Evolutionary conservation across 768 basidiomycete genomes (phyloP).

Genomic region (Rhizopogon sp.): DNA sequence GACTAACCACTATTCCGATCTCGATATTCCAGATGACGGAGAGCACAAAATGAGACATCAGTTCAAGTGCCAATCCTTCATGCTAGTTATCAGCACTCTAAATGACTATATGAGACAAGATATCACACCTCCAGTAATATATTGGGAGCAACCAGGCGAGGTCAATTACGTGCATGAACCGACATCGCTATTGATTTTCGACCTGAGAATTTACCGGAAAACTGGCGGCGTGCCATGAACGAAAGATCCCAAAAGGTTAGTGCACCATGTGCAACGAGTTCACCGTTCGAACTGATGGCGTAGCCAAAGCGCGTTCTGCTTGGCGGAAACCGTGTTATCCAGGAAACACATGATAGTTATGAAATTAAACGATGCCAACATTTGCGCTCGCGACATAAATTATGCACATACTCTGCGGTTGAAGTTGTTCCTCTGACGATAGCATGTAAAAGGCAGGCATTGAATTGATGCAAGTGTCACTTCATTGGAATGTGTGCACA

Average conservation of each 20-base stretch:
- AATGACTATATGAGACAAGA: background rate
- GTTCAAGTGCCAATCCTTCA: slow-evolving; percentile 86
- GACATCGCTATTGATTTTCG: slow-evolving; percentile 85
- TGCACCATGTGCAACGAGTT: slow-evolving; percentile 87
- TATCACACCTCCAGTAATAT: slow-evolving; percentile 75
- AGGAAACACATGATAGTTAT: slow-evolving; percentile 86
- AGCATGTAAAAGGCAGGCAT: slow-evolving; percentile 26
- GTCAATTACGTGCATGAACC: slow-evolving; percentile 90
- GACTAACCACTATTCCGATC: slow-evolving; percentile 81
- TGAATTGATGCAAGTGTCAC: too few species aligned
- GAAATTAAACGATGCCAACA: slow-evolving; percentile 38
- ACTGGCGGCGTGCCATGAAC: slow-evolving; percentile 88
- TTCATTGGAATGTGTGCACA: too few species aligned
- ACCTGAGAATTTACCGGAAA: slow-evolving; percentile 88
- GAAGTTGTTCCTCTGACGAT: slow-evolving; percentile 75
- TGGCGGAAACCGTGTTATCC: slow-evolving; percentile 93
- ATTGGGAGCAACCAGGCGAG: slow-evolving; percentile 66
- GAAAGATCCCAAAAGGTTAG: slow-evolving; percentile 74
- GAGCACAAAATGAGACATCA: slow-evolving; percentile 90
- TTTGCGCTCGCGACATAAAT: background rate
- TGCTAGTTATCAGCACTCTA: background rate
- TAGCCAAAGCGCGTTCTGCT: slow-evolving; percentile 91
- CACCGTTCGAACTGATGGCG: slow-evolving; percentile 89
- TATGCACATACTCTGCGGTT: slow-evolving; percentile 59
- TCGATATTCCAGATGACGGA: slow-evolving; percentile 91